These are phyloP conservation scores for Citeromyces siamensis DNA, from an alignment of 1,139 yeast genomes.

Conservation along the genomic window DNA sequence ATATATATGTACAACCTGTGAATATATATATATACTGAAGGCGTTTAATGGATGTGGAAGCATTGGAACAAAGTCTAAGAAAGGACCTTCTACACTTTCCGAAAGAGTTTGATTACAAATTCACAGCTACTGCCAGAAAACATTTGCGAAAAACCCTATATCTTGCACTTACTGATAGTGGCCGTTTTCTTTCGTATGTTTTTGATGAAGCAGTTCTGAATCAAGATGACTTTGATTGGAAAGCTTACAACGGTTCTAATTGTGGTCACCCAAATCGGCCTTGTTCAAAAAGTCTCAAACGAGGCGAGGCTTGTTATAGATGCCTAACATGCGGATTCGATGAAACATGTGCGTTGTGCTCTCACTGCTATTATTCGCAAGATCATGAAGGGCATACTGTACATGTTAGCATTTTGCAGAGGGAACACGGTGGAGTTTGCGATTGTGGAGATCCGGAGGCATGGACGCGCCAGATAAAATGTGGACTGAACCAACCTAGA, in stretches of 20 bases:
- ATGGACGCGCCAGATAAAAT: slow-evolving; percentile 29
- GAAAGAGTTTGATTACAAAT: slow-evolving; percentile 20
- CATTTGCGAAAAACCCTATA: slow-evolving; percentile 38
- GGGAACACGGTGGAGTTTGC: slow-evolving; percentile 83
- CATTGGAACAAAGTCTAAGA: slow-evolving; percentile 6
- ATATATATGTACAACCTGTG: no score
- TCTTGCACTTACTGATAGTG: slow-evolving; percentile 35
- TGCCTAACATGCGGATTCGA: slow-evolving; percentile 78
- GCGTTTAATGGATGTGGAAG: no score
- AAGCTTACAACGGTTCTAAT: slow-evolving; percentile 13
- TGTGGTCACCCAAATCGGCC: slow-evolving; percentile 55
- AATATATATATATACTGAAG: no score
- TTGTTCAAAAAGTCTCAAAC: slow-evolving; percentile 62
- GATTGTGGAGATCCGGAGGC: slow-evolving; percentile 59
- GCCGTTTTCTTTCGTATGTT: slow-evolving; percentile 33
- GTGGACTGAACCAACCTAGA: slow-evolving; percentile 20
- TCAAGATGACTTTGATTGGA: slow-evolving; percentile 11
- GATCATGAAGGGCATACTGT: slow-evolving; percentile 71
- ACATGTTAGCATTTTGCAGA: slow-evolving; percentile 55
- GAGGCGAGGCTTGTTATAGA: slow-evolving; percentile 82
- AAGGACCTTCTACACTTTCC: slow-evolving; percentile 14
- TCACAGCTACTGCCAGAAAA: slow-evolving; percentile 22
- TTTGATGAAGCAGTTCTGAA: slow-evolving; percentile 19
- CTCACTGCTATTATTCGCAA: slow-evolving; percentile 59
- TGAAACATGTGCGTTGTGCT: slow-evolving; percentile 80